Evolutionary conservation across 192 early-diverging fungal species (phyloP).

Genomic region (Coemansia sp.): DNA sequence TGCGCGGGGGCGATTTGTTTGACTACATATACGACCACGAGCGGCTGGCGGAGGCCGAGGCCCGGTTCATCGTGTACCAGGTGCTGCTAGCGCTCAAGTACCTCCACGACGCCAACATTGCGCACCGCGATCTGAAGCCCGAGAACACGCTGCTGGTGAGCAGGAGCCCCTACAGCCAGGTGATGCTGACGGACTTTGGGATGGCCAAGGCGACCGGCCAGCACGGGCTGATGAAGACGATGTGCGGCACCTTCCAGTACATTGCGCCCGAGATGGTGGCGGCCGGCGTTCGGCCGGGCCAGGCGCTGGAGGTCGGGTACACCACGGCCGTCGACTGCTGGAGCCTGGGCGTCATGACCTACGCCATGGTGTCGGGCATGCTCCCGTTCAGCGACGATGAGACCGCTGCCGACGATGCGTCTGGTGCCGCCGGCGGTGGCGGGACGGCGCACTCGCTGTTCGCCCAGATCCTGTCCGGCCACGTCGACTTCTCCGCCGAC

Average conservation of each 20-base stretch:
- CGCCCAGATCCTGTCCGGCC: slow-evolving; percentile 48
- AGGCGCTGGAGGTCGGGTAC: slow-evolving; percentile 53
- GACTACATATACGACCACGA: slow-evolving; percentile 73
- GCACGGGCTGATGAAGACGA: slow-evolving; percentile 77
- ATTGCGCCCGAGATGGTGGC: slow-evolving; percentile 79
- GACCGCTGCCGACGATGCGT: too few species aligned
- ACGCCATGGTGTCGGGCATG: slow-evolving; percentile 66
- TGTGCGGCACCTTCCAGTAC: slow-evolving; percentile 85
- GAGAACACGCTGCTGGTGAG: slow-evolving; percentile 68
- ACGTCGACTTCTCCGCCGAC: slow-evolving; percentile 41
- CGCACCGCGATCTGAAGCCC: slow-evolving; percentile 78
- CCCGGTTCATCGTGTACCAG: slow-evolving; percentile 73
- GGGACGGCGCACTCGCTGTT: slow-evolving; percentile 43
- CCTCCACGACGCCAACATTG: slow-evolving; percentile 77
- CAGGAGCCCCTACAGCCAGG: slow-evolving; percentile 57
- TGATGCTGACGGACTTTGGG: slow-evolving; percentile 89
- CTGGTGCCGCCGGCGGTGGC: too few species aligned
- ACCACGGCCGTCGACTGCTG: slow-evolving; percentile 65
- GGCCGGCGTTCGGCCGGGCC: slow-evolving; percentile 28
- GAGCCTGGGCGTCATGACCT: slow-evolving; percentile 80
- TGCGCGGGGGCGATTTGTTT: slow-evolving; percentile 86
- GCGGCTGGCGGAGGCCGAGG: slow-evolving; percentile 73
- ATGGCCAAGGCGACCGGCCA: slow-evolving; percentile 80
- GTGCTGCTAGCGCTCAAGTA: slow-evolving; percentile 74
- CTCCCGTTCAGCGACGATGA: slow-evolving; percentile 54